Evolutionary conservation across 75 land plant species (phyloP).

Genomic region (Sequoiadendron giganteum): DNA sequence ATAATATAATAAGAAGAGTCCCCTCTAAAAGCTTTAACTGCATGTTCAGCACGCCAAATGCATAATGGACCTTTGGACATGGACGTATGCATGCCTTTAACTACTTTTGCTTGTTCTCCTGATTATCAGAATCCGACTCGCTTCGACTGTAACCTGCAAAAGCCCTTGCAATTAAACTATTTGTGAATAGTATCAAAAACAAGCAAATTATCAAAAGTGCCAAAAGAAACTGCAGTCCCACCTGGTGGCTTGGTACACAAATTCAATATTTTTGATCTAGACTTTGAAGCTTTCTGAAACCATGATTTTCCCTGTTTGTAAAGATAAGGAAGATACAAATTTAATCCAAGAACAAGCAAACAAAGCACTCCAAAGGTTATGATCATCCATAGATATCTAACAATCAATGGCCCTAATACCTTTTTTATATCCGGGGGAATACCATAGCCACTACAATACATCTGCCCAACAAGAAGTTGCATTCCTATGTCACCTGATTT

Average conservation of each 20-base stretch:
- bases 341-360: not conserved
- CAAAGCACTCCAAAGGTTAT: not conserved
- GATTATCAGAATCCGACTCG: slow-evolving; percentile 14
- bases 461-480: slow-evolving; percentile 84
- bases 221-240: not conserved
- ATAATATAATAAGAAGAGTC: not conserved
- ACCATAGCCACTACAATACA: slow-evolving; percentile 87
- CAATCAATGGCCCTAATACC: slow-evolving; percentile 29
- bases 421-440: slow-evolving; percentile 59
- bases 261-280: not conserved
- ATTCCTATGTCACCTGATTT: slow-evolving; percentile 64
- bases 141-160: slow-evolving; percentile 15
- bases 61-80: not conserved
- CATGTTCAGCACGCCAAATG: not conserved
- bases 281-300: slow-evolving; percentile 9
- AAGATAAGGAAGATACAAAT: not conserved
- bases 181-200: not conserved
- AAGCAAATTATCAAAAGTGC: not conserved
- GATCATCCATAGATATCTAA: not conserved
- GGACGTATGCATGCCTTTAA: not conserved
- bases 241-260: slow-evolving; percentile 9
- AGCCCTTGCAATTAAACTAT: not conserved
- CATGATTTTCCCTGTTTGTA: slow-evolving; percentile 8
- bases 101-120: not conserved
- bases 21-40: not conserved